Evolutionary conservation across 192 early-diverging fungal species (phyloP).

Genomic region (Backusella westeae): DNA sequence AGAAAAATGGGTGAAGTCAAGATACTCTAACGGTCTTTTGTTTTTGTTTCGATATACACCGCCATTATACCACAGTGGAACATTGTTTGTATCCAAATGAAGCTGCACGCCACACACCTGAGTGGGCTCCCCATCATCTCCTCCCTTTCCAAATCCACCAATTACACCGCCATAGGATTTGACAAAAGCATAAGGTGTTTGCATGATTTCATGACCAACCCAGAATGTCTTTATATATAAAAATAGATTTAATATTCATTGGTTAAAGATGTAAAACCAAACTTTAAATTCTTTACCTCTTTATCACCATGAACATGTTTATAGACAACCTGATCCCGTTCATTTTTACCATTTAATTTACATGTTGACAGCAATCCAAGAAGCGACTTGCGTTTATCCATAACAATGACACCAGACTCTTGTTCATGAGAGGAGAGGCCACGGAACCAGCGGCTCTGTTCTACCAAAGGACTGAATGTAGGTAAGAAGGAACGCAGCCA

Average conservation of each 20-base stretch:
- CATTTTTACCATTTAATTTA: constrained; percentile 48
- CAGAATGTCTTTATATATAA: constrained; percentile 43
- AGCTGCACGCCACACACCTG: constrained; percentile 36
- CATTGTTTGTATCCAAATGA: constrained; percentile 21
- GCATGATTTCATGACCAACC: constrained; percentile 50
- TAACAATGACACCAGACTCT: constrained; percentile 58
- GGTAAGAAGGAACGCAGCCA: constrained; percentile 26
- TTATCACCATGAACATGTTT: constrained; percentile 56
- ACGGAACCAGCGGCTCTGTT: constrained; percentile 30
- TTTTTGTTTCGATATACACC: constrained; percentile 37
- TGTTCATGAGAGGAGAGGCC: constrained; percentile 41
- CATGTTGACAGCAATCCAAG: constrained; percentile 51
- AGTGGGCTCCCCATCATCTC: constrained; percentile 11
- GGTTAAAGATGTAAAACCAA: neutral
- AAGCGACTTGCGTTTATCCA: constrained; percentile 48
- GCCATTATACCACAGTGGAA: constrained; percentile 41
- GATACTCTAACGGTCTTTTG: neutral
- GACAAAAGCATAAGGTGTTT: constrained; percentile 40
- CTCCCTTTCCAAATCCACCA: constrained; percentile 30
- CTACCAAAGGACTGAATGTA: constrained; percentile 28
- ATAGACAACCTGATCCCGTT: constrained; percentile 46
- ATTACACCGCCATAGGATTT: constrained; percentile 39
- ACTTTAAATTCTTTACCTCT: constrained; percentile 40
- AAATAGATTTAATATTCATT: neutral
- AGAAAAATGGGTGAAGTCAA: constrained; percentile 26